Conservation (phyloP, 352 stramenopile genomes). For the Pythium diclinum region DNA sequence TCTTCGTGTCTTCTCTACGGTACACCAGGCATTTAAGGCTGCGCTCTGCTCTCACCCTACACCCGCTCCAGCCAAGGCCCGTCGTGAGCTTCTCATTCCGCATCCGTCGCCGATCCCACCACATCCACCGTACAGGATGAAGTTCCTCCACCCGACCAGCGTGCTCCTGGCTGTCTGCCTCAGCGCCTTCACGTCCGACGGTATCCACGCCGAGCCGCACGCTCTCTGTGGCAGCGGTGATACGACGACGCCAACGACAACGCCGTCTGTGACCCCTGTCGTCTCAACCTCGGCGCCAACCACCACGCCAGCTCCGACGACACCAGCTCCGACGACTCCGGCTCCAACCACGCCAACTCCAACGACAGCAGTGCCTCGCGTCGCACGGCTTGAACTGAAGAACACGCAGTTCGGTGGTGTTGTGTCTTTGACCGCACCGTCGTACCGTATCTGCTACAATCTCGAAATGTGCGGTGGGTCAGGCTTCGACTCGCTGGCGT, state of each 20-base stretch:
- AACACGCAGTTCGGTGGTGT: background rate
- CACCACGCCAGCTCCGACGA: background rate
- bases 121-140: background rate
- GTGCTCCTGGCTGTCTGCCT: background rate
- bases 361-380: background rate
- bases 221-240: background rate
- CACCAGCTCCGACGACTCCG: background rate
- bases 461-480: background rate
- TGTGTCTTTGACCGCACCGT: background rate
- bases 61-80: too few relatives aligned
- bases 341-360: background rate
- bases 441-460: background rate
- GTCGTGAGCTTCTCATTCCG: background rate
- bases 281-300: background rate
- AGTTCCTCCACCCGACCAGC: background rate
- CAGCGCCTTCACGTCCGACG: background rate
- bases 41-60: too few relatives aligned
- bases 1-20: background rate
- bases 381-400: background rate
- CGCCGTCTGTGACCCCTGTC: background rate
- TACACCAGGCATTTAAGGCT: background rate
- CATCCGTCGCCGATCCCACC: background rate
- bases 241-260: background rate
- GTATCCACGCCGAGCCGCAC: background rate
- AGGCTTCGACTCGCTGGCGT: background rate